Base-by-base conservation (phyloP, 768 basidiomycete genomes). In the Tulasnella sp. region DNA sequence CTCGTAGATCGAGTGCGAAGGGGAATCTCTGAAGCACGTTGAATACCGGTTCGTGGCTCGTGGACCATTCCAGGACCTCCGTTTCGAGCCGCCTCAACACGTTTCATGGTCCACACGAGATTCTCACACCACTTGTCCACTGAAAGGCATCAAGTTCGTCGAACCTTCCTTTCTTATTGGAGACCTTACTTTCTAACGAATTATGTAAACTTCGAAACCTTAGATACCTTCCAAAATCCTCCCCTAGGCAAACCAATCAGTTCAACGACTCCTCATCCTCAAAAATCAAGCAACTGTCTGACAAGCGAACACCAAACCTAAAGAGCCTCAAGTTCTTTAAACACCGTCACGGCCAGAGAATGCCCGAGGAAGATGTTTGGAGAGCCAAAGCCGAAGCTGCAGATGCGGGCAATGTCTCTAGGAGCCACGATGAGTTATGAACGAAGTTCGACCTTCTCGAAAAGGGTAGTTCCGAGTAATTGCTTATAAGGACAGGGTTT, bases 291-390 rank as follows among this genome's bases (percentile, higher is more conserved):
- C 58, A 64, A 36, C 29, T 70, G 15, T 3, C 69, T 15, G 52
- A 40, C 11, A 58, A 36, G 54, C 52, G 58, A 37, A 58, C 25
- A 38, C 73, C 73, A 19, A 19, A 3, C 52, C 3, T 58, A 25
- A 36, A 74, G 37, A 54, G 54, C n/a, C 34, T 74, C 19, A 74
- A 74, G 52, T 74, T 74, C 25, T 74, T 74, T n/a, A 54, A 54
- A 58, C 54, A 58, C 6, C 49, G 58, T 29, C 58, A 58, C 25
- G 54, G 25, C 0, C 31, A 58, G 54, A 42, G 73, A 31, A 54
- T 74, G 73, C 73, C 73, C 19, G 73, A 67, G 3, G 73, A 74
- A 36, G 36, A 67, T 19, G 52, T 74, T 22, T 74, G 73, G 73
- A 74, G 54, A 34, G 37, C 71, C 5, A 11, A 9, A 25, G 36